phyloP scores from a whole-genome alignment of 352 stramenopile species.

The Hyaloperonospora brassicae region DNA sequence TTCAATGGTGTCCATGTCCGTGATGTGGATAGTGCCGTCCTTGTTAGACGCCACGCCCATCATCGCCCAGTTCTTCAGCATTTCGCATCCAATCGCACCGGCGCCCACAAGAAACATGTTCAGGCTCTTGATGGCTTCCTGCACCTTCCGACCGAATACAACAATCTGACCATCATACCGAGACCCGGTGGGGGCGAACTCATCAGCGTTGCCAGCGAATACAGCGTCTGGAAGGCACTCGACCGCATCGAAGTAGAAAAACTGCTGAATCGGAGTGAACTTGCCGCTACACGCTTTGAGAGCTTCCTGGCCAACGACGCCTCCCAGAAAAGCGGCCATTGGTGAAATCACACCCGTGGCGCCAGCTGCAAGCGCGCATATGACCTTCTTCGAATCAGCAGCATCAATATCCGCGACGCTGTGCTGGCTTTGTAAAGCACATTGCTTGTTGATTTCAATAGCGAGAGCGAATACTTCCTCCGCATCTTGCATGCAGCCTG shows the following conservation, averaged over 20 bases:
- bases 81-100: constrained; percentile 99
- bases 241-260: constrained; percentile 98
- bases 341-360: constrained; percentile 89
- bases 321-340: constrained; percentile 95
- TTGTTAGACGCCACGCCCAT: constrained; percentile 93
- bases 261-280: constrained; percentile 98
- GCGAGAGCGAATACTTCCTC: constrained; percentile 83
- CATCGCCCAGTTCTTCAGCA: constrained; percentile 99
- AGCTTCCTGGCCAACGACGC: constrained; percentile 96
- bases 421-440: constrained; percentile 56
- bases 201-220: constrained; percentile 28
- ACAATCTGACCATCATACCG: constrained; percentile 92
- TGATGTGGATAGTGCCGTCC: constrained; percentile 90
- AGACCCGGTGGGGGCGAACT: constrained; percentile 58
- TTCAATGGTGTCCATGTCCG: constrained; percentile 99
- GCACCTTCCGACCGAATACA: constrained; percentile 80
- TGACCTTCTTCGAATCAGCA: constrained; percentile 63
- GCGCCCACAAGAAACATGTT: constrained; percentile 97
- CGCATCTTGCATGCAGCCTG: constrained; percentile 79
- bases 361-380: constrained; percentile 78
- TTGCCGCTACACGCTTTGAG: constrained; percentile 98
- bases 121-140: constrained; percentile 78
- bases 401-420: constrained; percentile 52
- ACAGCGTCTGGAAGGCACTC: constrained; percentile 91
- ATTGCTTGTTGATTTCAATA: constrained; percentile 62